Evolutionary conservation across 1,139 yeast species (phyloP), one percentile per base, ranked within the genome.

Genomic region (Pichia sp.): DNA sequence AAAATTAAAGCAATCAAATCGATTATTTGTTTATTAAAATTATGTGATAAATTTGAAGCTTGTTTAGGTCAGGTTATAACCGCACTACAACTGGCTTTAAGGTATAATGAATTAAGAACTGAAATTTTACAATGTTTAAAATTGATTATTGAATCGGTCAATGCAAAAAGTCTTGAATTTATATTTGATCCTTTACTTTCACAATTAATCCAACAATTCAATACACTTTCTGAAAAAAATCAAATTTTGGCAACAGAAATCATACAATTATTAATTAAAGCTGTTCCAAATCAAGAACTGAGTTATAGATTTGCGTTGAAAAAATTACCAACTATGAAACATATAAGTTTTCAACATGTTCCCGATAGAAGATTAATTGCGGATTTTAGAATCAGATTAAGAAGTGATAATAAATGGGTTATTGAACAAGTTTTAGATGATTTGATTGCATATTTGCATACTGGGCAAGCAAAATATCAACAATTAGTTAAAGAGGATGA

Each of bases 51-150:
- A 1, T 77, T 87, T 20, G 78, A 84, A 3, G 76, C 87, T 4
- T 92, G 95, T 0, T 67, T 90, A 31, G 96, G 97, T 0, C 98
- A 92, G 59, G 76, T 94, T 5, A 82, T 89, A 47, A 84, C 95
- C 1, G 85, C 95, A 55, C 66, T 94, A 22, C 97, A 89, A 58
- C 80, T 92, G 0, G 83, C 94, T 0, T 64, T 90, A 30, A 90
- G 82, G 35, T 74, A 74, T 24, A 65, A 73, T 0, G 80, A 77
- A 29, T 72, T 89, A 26, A 82, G 83, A 51, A 68, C 68, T 22
- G 74, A 75, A 32, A 80, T 94, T 0, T 66, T 92, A 43, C 68
- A 71, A 37, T 83, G 95, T 45, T 83, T 96, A 83, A 69, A 68
- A 55, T 69, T 65, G 25, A 69, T 84, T 48, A 78, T 77, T 24